Percentiles rank a stretch among this genome's conserved stretches.
Evolutionary conservation across 2,329 filamentous ascomycete species (phyloP).

Genomic region (Claviceps purpurea): DNA sequence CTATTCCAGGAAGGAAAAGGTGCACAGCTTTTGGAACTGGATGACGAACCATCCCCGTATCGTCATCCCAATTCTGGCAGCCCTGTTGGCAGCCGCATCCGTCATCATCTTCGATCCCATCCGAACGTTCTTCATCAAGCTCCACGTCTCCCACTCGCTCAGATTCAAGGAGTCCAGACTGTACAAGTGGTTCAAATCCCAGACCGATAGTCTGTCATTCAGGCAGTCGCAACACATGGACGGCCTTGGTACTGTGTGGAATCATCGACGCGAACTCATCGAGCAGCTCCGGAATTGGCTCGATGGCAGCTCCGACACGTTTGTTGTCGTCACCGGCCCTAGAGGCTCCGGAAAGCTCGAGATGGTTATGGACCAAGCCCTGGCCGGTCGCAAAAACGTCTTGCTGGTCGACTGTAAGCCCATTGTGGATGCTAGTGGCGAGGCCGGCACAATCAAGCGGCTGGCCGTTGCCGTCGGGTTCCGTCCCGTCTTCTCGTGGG

Average conservation of each 20-base stretch:
- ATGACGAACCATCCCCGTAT: slow-evolving; percentile 74
- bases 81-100: slow-evolving; percentile 67
- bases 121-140: slow-evolving; percentile 80
- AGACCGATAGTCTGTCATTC: slow-evolving; percentile 51
- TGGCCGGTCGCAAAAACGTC: slow-evolving; percentile 63
- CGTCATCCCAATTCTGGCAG: slow-evolving; percentile 70
- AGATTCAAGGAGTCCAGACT: slow-evolving; percentile 59
- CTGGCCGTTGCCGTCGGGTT: slow-evolving; percentile 80
- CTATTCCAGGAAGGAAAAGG: slow-evolving; percentile 68
- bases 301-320: slow-evolving; percentile 77
- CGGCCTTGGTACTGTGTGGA: slow-evolving; percentile 71
- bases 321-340: slow-evolving; percentile 86
- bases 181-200: slow-evolving; percentile 64
- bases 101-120: slow-evolving; percentile 91
- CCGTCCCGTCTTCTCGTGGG: slow-evolving; percentile 86
- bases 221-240: slow-evolving; percentile 47
- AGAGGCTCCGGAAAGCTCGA: slow-evolving; percentile 85
- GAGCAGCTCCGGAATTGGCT: slow-evolving; percentile 75
- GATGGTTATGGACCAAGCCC: slow-evolving; percentile 70
- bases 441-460: slow-evolving; percentile 69
- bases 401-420: slow-evolving; percentile 86
- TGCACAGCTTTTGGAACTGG: slow-evolving; percentile 78
- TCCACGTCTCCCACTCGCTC: slow-evolving; percentile 68
- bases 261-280: slow-evolving; percentile 71
- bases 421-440: slow-evolving; percentile 80